Percentiles rank a stretch among this genome's conserved stretches.
Conservation (phyloP, 257 asterid species). For the Schizonepeta tenuifolia region DNA sequence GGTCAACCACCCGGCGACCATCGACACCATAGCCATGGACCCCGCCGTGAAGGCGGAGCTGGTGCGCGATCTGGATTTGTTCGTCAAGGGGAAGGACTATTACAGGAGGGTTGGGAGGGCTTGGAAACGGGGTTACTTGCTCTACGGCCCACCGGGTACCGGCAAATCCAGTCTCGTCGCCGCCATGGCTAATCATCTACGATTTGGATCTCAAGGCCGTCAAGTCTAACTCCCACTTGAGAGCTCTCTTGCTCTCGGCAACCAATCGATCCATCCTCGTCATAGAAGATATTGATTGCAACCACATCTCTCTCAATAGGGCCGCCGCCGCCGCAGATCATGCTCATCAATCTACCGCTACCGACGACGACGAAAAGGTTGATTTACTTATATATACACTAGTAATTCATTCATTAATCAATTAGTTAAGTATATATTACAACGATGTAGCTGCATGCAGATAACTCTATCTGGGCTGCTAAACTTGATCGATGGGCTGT, state of each 20-base stretch:
- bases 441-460: too few relatives aligned
- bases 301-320: too few relatives aligned
- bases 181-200: conserved; percentile 71
- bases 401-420: too few relatives aligned
- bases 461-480: conserved; percentile 43
- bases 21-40: too few relatives aligned
- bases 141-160: conserved; percentile 82
- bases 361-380: too few relatives aligned
- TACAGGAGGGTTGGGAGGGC: conserved; percentile 36
- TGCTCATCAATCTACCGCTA: too few relatives aligned
- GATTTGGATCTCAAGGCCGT: conserved; percentile 50
- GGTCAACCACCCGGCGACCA: too few relatives aligned
- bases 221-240: background rate
- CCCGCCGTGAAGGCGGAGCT: background rate
- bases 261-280: background rate
- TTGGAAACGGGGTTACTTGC: conserved; percentile 76
- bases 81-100: too few relatives aligned
- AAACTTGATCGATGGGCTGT: conserved; percentile 55
- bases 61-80: background rate
- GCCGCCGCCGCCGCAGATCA: too few relatives aligned
- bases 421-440: too few relatives aligned
- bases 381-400: too few relatives aligned
- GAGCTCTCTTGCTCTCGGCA: too few relatives aligned
- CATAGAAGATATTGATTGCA: background rate
- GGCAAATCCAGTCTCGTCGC: conserved; percentile 81